Conservation (phyloP, 441 rosid species). For the Arabidopsis lyrata region DNA sequence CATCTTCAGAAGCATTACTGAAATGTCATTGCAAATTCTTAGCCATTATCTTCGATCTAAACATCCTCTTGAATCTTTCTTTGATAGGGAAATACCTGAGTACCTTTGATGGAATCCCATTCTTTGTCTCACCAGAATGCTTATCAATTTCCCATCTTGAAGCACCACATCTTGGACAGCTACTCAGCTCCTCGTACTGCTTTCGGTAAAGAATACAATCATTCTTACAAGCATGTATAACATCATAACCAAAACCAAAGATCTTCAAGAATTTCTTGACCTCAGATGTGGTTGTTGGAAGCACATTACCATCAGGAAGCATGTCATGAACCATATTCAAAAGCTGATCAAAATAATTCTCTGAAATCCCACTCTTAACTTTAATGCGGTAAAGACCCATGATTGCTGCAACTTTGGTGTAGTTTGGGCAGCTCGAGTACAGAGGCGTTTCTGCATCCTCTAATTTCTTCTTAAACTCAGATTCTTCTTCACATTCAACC, state of each 20-base stretch:
- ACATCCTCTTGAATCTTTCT: background rate
- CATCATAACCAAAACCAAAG: slow-evolving; percentile 7
- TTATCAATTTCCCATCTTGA: background rate
- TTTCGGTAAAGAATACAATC: slow-evolving; percentile 5
- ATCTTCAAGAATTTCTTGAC: slow-evolving; percentile 18
- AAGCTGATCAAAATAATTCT: slow-evolving; percentile 12
- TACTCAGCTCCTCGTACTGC: background rate
- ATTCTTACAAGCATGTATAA: slow-evolving; percentile 6
- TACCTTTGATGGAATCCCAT: background rate
- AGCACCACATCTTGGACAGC: background rate
- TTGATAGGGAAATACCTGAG: background rate
- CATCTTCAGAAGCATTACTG: slow-evolving; percentile 7
- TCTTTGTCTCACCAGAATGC: background rate
- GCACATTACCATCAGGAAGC: background rate
- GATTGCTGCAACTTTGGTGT: background rate
- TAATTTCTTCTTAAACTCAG: background rate
- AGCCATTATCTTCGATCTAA: background rate
- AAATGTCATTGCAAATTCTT: background rate
- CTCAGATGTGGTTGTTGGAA: background rate
- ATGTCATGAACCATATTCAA: slow-evolving; percentile 9
- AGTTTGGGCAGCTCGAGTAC: background rate
- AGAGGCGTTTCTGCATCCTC: background rate
- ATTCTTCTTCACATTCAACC: background rate
- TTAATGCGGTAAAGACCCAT: background rate
- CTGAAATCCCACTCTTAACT: slow-evolving; percentile 1